Conservation (phyloP, 768 basidiomycete species). For the Suillus alpinus region DNA sequence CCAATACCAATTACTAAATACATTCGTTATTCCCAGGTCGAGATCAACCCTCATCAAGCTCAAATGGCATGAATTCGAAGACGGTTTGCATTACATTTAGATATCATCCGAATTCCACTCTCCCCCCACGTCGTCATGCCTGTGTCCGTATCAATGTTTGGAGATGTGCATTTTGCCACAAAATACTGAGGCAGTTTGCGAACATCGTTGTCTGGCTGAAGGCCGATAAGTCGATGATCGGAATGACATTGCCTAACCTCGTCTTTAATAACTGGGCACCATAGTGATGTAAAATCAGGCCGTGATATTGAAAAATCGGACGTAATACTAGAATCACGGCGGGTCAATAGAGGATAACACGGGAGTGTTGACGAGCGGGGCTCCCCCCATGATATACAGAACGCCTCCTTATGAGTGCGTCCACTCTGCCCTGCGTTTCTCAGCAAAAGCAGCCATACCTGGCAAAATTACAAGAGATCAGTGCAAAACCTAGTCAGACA, state of each 20-base stretch:
- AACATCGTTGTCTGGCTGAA: not conserved
- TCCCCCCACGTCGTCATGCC: too few species aligned
- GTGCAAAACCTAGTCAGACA: not conserved
- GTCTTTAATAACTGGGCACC: not conserved
- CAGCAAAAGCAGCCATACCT: conserved; percentile 95
- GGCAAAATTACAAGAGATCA: conserved; percentile 7
- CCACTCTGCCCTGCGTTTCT: conserved; percentile 89
- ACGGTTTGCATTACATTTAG: too few species aligned
- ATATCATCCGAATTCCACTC: too few species aligned
- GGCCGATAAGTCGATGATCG: not conserved
- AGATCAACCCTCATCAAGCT: too few species aligned
- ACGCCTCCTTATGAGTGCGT: conserved; percentile 42
- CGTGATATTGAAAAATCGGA: not conserved
- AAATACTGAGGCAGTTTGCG: not conserved
- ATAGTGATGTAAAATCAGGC: not conserved
- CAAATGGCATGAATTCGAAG: too few species aligned
- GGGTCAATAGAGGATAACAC: not conserved
- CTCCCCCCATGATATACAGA: not conserved
- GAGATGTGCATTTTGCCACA: not conserved
- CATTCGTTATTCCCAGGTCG: too few species aligned
- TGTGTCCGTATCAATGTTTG: too few species aligned
- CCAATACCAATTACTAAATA: too few species aligned
- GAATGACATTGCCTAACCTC: not conserved
- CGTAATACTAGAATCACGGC: not conserved
- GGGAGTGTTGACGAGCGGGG: not conserved